Conservation (phyloP, 2,329 filamentous ascomycete genomes). For the Diaporthe helianthi region DNA sequence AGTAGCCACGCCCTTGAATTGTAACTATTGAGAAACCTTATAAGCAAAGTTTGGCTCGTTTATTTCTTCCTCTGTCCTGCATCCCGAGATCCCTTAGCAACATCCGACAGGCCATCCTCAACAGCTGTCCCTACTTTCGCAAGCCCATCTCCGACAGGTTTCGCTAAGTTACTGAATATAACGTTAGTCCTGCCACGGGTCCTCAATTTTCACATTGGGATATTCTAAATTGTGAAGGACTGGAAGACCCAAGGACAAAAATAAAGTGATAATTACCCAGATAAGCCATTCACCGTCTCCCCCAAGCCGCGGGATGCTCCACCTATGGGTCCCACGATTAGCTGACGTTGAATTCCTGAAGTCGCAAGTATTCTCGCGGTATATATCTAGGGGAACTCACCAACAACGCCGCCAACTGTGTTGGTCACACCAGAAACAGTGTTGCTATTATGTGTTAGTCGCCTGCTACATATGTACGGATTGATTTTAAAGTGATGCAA, state of each 20-base stretch:
- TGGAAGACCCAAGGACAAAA: too few species aligned
- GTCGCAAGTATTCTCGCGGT: too few species aligned
- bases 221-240: too few species aligned
- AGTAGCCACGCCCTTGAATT: not conserved
- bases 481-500: too few species aligned
- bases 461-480: too few species aligned
- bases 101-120: conserved; percentile 55
- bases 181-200: too few species aligned
- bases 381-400: too few species aligned
- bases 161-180: conserved; percentile 37
- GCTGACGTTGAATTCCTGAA: not conserved
- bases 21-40: not conserved
- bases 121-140: conserved; percentile 60
- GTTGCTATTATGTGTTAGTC: too few species aligned
- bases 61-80: conserved; percentile 62
- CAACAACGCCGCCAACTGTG: conserved; percentile 44
- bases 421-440: conserved; percentile 43
- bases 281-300: conserved; percentile 60
- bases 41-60: not conserved
- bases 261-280: conserved; percentile 45
- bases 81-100: conserved; percentile 63
- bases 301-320: conserved; percentile 64
- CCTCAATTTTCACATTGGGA: too few species aligned
- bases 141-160: conserved; percentile 62
- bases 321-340: conserved; percentile 42